Evolutionary conservation across 345 rosid genomes (phyloP), one percentile per base, ranked within the genome.

Genomic region (Populus simonii): DNA sequence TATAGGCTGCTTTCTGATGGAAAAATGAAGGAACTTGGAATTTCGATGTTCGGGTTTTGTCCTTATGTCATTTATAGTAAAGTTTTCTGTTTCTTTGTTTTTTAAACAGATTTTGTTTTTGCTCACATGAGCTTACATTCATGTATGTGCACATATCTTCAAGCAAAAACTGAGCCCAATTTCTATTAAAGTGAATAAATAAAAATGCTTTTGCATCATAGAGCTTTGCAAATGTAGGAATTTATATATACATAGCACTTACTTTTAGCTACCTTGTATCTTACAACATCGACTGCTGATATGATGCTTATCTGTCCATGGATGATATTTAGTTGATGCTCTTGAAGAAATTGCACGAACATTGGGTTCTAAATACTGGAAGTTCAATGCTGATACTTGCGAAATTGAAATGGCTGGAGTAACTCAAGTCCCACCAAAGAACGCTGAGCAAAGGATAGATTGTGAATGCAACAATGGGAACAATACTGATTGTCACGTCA

Each of bases 321-420:
- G 43, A 57, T 83, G 72, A 31, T 69, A 27, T 31, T 23, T 77
- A 89, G 92, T 87, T 81, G 85, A 88, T 78, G 89, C 86, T 69
- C 87, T 91, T 62, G 80, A 80, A 35, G 84, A 86, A 80, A 87
- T 88, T 49, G 82, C 76, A 2, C 81, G 25, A 71, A 76, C 89
- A 18, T 68, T 89, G 92, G 93, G 95, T 29, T 84, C 83, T 1
- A 81, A 55, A 43, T 36, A 70, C 81, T 88, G 90, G 95, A 83
- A 76, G 74, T 91, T 91, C 65, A 76, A 83, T 71, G 88, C 82
- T 25, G 85, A 83, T 47, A 53, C 83, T 39, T 91, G 93, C 75
- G 0, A 67, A 10, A 72, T 82, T 77, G 79, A 68, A 72, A 77
- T 31, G 53, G 81, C 81, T 36, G 84, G 74, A 20, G n/a, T 77